These are phyloP conservation scores for Irpex sp. DNA, from an alignment of 1,284 basidiomycete species.

Conservation along the genomic window DNA sequence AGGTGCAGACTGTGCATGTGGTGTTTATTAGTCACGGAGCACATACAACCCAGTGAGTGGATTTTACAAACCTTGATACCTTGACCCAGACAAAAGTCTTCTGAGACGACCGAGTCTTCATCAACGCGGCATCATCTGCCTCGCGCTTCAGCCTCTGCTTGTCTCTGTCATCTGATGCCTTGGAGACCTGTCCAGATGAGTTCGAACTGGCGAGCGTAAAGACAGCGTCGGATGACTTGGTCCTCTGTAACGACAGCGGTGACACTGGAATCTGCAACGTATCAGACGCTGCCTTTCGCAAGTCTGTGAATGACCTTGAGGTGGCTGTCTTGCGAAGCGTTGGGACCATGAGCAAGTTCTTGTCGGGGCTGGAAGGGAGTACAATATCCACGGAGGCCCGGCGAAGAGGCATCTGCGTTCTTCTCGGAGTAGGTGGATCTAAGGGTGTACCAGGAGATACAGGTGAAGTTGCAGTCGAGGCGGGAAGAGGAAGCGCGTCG, in stretches of 20 bases:
- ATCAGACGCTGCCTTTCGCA: conserved; percentile 46
- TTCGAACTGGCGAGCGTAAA: conserved; percentile 13
- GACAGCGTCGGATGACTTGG: conserved; percentile 26
- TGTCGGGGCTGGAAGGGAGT: conserved; percentile 19
- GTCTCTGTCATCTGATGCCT: conserved; percentile 15
- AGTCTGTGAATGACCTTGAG: conserved; percentile 70
- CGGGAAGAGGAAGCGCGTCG: conserved; percentile 13
- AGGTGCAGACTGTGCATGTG: conserved; percentile 53
- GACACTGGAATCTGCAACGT: conserved; percentile 24
- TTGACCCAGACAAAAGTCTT: conserved; percentile 84
- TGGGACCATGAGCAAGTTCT: conserved; percentile 26
- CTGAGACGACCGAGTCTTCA: conserved; percentile 74
- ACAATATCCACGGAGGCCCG: conserved; percentile 27
- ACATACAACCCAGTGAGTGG: conserved; percentile 9
- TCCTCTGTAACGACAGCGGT: conserved; percentile 24
- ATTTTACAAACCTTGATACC: conserved; percentile 60
- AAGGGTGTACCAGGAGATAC: conserved; percentile 4
- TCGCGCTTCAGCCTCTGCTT: conserved; percentile 16
- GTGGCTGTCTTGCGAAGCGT: conserved; percentile 48
- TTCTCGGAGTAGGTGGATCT: not conserved
- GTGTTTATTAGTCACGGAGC: not conserved
- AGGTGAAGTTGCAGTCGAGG: conserved; percentile 8
- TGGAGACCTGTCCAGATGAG: conserved; percentile 13
- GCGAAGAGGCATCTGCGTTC: not conserved
- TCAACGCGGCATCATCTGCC: conserved; percentile 60